phyloP scores from a whole-genome alignment of 257 asterid species.

The Salvia miltiorrhiza region DNA sequence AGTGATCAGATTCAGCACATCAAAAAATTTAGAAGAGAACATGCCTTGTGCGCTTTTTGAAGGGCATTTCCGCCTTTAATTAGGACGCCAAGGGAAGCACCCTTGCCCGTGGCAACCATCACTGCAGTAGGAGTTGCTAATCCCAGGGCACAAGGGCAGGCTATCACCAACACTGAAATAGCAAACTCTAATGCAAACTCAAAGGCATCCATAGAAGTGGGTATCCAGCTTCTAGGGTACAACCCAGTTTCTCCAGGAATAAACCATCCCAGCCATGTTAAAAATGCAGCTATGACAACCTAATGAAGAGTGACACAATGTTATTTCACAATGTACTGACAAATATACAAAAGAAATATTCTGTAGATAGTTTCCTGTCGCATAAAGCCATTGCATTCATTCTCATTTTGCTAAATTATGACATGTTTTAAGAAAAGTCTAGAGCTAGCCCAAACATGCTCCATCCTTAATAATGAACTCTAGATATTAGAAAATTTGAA shows the following conservation, averaged over 20 bases:
- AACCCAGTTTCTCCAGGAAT: slow-evolving; percentile 58
- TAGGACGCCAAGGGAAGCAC: slow-evolving; percentile 93
- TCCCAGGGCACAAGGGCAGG: slow-evolving; percentile 98
- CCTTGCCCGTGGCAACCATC: slow-evolving; percentile 99
- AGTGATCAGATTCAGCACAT: slow-evolving; percentile 18
- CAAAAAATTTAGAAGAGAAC: slow-evolving; percentile 16
- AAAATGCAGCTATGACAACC: slow-evolving; percentile 74
- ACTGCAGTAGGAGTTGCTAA: slow-evolving; percentile 98
- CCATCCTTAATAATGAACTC: not conserved
- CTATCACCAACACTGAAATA: slow-evolving; percentile 91
- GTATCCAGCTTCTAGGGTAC: slow-evolving; percentile 85
- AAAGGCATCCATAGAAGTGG: slow-evolving; percentile 75
- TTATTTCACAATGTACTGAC: not conserved
- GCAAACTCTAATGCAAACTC: slow-evolving; percentile 95
- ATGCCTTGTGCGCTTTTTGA: slow-evolving; percentile 91
- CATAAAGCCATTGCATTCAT: not conserved
- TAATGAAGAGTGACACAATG: slow-evolving; percentile 27
- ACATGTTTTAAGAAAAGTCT: not conserved
- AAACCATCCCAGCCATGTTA: slow-evolving; percentile 93
- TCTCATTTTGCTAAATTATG: not conserved
- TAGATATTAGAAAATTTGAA: not conserved
- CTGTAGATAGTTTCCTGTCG: not conserved
- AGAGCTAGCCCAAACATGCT: slow-evolving; percentile 4
- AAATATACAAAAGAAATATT: not conserved
- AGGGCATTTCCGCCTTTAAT: slow-evolving; percentile 96